Evolutionary conservation across 148 eudicot genomes (phyloP).

Genomic region (Hydrangea macrophylla): DNA sequence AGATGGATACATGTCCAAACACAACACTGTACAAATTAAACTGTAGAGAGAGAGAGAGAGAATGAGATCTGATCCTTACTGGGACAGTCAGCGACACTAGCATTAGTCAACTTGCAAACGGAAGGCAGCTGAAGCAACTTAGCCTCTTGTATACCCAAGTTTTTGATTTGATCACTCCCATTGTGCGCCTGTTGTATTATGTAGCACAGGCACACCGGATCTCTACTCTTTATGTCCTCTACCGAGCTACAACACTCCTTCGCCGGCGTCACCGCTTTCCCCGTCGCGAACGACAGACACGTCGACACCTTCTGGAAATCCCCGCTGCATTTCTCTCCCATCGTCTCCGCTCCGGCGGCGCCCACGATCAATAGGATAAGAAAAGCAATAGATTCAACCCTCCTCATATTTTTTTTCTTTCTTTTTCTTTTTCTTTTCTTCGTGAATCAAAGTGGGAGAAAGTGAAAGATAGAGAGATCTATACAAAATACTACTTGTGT

Average conservation of each 20-base stretch:
- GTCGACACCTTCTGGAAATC: conserved; percentile 33
- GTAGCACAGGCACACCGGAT: conserved; percentile 67
- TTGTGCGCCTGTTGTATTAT: conserved; percentile 56
- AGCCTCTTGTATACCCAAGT: conserved; percentile 54
- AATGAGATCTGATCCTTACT: conserved; percentile 30
- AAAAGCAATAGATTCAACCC: too few relatives aligned
- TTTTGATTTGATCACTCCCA: conserved; percentile 41
- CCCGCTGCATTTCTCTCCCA: conserved; percentile 30
- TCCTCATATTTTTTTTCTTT: too few relatives aligned
- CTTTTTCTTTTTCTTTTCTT: background rate
- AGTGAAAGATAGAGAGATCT: too few relatives aligned
- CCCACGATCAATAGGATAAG: background rate
- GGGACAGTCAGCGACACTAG: conserved; percentile 54
- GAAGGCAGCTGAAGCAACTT: conserved; percentile 59
- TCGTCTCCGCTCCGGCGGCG: conserved; percentile 2
- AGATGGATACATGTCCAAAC: background rate
- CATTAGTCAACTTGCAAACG: conserved; percentile 55
- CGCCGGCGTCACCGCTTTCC: conserved; percentile 37
- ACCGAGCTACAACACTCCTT: conserved; percentile 54
- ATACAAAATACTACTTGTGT: too few relatives aligned
- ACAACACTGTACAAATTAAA: background rate
- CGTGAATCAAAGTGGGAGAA: too few relatives aligned
- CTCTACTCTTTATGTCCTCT: conserved; percentile 30
- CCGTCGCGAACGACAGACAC: conserved; percentile 54
- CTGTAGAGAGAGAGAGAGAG: background rate